Percentiles rank a stretch among this genome's conserved stretches.
Evolutionary conservation across 176 grass and related monocot genomes (phyloP).

Genomic region (Saccharum spontaneum): DNA sequence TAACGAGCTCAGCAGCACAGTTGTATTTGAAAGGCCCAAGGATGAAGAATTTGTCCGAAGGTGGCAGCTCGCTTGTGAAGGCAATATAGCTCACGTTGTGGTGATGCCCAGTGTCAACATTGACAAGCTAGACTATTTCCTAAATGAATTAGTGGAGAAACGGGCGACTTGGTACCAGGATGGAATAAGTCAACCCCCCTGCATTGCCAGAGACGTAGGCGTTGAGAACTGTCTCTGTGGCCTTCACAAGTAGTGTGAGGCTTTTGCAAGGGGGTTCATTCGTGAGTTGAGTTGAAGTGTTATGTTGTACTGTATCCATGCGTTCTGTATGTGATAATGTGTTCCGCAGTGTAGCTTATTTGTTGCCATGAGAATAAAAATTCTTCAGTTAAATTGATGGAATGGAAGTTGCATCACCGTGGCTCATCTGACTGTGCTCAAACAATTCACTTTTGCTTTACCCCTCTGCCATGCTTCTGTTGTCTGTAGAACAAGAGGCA

Average conservation of each 20-base stretch:
- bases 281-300: background rate
- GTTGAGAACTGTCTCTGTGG: constrained; percentile 57
- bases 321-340: constrained; percentile 36
- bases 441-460: background rate
- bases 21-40: constrained; percentile 81
- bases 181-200: constrained; percentile 42
- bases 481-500: background rate
- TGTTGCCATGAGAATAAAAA: constrained; percentile 31
- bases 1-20: constrained; percentile 76
- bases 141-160: constrained; percentile 57
- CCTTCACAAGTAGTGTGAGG: constrained; percentile 46
- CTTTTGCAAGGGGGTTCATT: background rate
- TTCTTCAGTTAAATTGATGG: constrained; percentile 19
- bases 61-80: constrained; percentile 86
- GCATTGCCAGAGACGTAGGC: constrained; percentile 58
- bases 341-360: constrained; percentile 31
- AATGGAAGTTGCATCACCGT: constrained; percentile 10
- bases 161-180: constrained; percentile 57
- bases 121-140: constrained; percentile 73
- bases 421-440: background rate
- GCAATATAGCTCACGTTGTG: constrained; percentile 75
- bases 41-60: constrained; percentile 73
- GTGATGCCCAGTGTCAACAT: constrained; percentile 86
- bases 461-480: background rate
- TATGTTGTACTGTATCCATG: constrained; percentile 17